phyloP scores from a whole-genome alignment of 2,329 filamentous ascomycete genomes.

The Elsinoe australis region DNA sequence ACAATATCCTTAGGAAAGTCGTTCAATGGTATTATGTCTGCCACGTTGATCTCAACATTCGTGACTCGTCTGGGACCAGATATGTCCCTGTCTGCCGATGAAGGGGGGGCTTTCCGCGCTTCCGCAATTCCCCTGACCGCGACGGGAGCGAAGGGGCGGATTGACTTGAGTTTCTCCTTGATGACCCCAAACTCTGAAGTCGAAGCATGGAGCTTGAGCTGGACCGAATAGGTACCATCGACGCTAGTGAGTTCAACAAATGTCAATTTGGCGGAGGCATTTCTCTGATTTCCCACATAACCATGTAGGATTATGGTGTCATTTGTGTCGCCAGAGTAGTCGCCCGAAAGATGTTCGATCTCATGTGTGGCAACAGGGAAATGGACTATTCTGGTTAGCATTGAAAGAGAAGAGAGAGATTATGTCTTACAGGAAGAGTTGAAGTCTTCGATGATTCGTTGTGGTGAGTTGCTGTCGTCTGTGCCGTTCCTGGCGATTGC shows the following conservation, averaged over 20 bases:
- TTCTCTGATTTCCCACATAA: constrained; percentile 61
- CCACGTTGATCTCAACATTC: constrained; percentile 53
- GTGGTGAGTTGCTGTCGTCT: background rate
- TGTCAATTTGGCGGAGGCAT: constrained; percentile 60
- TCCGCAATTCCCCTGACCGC: constrained; percentile 45
- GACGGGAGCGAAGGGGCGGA: constrained; percentile 49
- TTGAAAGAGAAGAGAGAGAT: background rate
- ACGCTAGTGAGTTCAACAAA: constrained; percentile 56
- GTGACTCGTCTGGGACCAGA: constrained; percentile 30
- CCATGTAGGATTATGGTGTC: constrained; percentile 54
- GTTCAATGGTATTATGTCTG: constrained; percentile 61
- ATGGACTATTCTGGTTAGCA: constrained; percentile 32
- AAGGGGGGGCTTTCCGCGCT: constrained; percentile 28
- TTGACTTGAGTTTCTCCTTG: constrained; percentile 33
- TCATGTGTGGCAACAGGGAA: constrained; percentile 41
- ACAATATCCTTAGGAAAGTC: constrained; percentile 68
- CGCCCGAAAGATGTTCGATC: constrained; percentile 25
- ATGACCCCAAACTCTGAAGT: background rate
- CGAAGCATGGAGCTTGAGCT: constrained; percentile 20
- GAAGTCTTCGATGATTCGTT: constrained; percentile 24
- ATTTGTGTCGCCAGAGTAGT: constrained; percentile 23
- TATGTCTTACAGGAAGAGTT: constrained; percentile 20
- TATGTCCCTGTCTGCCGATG: constrained; percentile 23
- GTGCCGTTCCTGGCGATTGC: background rate
- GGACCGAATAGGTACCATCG: constrained; percentile 32